These are phyloP conservation scores for Verticillium zaregamsianum DNA, from an alignment of 2,329 filamentous ascomycete genomes.

Conservation along the genomic window DNA sequence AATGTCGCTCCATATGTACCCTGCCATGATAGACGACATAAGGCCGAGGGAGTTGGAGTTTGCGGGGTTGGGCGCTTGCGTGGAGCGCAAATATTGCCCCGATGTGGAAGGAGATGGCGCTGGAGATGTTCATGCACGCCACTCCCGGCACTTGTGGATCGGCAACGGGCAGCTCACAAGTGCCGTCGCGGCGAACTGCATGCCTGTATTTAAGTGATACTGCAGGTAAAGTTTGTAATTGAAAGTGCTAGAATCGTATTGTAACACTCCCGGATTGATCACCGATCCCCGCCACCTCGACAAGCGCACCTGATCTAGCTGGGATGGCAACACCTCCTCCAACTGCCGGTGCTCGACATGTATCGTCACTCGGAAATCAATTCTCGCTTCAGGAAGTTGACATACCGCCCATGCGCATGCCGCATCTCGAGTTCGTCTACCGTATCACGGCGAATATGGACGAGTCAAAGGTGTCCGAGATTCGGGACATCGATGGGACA, in stretches of 20 bases:
- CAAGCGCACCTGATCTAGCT: background rate
- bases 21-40: background rate
- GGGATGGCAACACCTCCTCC: background rate
- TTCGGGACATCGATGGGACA: conserved; percentile 11
- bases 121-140: background rate
- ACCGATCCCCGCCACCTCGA: too few relatives aligned
- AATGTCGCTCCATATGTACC: background rate
- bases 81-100: background rate
- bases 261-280: too few relatives aligned
- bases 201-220: background rate
- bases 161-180: background rate
- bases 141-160: background rate
- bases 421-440: conserved; percentile 17
- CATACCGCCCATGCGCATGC: conserved; percentile 14
- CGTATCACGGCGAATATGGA: conserved; percentile 17
- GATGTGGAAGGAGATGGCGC: conserved; percentile 5
- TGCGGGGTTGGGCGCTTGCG: too few relatives aligned
- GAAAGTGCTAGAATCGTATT: background rate
- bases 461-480: conserved; percentile 6
- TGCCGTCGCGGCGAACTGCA: background rate
- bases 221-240: background rate
- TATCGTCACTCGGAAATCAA: conserved; percentile 9
- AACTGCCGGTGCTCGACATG: conserved; percentile 1
- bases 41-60: too few relatives aligned
- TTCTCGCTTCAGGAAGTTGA: conserved; percentile 11